A percentile compares a stretch with the other conserved stretches of the same genome.
These are phyloP conservation scores for Fistulinella cinereoalba DNA, from an alignment of 1,284 basidiomycete species.

Conservation along the genomic window DNA sequence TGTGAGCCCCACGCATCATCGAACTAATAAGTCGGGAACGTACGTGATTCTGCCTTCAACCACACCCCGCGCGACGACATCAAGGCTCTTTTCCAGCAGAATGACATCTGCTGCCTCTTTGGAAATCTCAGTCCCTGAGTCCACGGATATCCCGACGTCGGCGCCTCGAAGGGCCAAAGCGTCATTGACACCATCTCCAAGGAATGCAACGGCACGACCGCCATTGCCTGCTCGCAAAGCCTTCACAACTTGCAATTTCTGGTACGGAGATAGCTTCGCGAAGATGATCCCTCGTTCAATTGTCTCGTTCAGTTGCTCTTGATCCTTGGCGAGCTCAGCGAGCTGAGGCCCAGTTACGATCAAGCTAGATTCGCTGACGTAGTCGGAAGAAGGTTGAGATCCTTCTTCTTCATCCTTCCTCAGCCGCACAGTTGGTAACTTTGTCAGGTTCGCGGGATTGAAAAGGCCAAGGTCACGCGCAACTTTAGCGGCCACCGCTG, in stretches of 20 bases:
- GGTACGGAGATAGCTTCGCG: constrained; percentile 33
- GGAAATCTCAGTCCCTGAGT: constrained; percentile 95
- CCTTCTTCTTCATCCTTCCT: constrained; percentile 29
- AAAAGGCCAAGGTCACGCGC: constrained; percentile 34
- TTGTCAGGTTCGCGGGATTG: constrained; percentile 17
- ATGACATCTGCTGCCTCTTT: constrained; percentile 98
- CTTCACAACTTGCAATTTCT: constrained; percentile 34
- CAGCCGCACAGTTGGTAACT: neutral
- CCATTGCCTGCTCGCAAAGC: constrained; percentile 26
- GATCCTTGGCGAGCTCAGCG: constrained; percentile 30
- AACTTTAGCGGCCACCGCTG: constrained; percentile 34
- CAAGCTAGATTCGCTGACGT: constrained; percentile 23
- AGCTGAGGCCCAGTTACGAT: constrained; percentile 33
- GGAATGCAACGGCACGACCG: constrained; percentile 32
- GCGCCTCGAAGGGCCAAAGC: constrained; percentile 46
- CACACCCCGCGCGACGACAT: constrained; percentile 31
- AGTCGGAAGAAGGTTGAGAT: neutral
- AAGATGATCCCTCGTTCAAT: constrained; percentile 34
- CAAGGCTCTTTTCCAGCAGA: constrained; percentile 66
- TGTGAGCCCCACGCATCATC: constrained; percentile 14
- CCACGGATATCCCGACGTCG: constrained; percentile 97
- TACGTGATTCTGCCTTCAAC: constrained; percentile 35
- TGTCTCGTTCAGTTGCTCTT: constrained; percentile 25
- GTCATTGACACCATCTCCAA: constrained; percentile 35
- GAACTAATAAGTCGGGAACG: constrained; percentile 1